Evolutionary conservation across 1,139 yeast genomes (phyloP).

Genomic region (Kurtzmaniella quercitrusa): DNA sequence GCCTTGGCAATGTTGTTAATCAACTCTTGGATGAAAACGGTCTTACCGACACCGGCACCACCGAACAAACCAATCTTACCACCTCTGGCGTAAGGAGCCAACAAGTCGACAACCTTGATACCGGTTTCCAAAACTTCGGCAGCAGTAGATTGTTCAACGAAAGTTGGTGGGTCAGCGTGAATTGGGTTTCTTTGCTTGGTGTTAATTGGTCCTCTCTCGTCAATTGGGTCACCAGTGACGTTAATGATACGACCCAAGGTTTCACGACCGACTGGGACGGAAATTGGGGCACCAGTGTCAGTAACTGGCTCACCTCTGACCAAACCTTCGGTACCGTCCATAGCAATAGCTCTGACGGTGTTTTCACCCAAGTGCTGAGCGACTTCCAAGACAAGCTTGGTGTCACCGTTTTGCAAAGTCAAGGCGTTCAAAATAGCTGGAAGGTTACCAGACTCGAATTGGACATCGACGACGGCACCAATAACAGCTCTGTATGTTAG

Average conservation of each 20-base stretch:
- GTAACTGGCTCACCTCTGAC: conserved; percentile 91
- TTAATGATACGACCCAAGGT: conserved; percentile 98
- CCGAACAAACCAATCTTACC: conserved; percentile 99
- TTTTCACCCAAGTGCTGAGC: conserved; percentile 99
- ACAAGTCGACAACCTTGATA: conserved; percentile 98
- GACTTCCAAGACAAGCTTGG: conserved; percentile 87
- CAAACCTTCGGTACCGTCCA: conserved; percentile 99
- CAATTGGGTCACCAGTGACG: conserved; percentile 99
- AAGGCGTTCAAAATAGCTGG: conserved; percentile 98
- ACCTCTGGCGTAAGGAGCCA: conserved; percentile 99
- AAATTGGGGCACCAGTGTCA: conserved; percentile 98
- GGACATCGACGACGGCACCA: conserved; percentile 99
- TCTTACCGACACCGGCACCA: conserved; percentile 99
- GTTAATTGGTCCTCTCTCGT: conserved; percentile 98
- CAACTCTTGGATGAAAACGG: conserved; percentile 99
- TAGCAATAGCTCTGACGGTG: conserved; percentile 99
- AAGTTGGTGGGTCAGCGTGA: conserved; percentile 96
- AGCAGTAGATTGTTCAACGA: conserved; percentile 93
- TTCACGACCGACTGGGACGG: conserved; percentile 99
- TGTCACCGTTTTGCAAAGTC: conserved; percentile 70
- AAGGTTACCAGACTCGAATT: conserved; percentile 94
- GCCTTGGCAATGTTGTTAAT: conserved; percentile 99
- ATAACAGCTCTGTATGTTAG: conserved; percentile 78
- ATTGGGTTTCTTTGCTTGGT: conserved; percentile 92
- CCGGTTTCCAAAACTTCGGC: conserved; percentile 99